Base-by-base conservation (phyloP, 2,329 filamentous ascomycete genomes). In the Aspergillus tubingensis region DNA sequence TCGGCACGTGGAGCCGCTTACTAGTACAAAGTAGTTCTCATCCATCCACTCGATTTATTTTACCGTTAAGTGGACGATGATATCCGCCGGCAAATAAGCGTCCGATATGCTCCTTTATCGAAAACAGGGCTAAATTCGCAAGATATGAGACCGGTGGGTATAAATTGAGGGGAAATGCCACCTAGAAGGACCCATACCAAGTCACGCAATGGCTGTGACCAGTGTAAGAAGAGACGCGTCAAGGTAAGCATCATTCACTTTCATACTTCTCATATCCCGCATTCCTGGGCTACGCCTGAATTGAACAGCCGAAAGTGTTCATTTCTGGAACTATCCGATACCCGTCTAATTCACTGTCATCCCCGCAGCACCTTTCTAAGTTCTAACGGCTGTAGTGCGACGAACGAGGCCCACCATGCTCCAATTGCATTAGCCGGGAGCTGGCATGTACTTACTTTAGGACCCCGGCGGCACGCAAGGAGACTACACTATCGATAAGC, bases 141-240 rank as follows among this genome's bases (percentile, higher is more conserved):
- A 23, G 13, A 8, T 2, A 44, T 44, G 21, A 43, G 10, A 23
- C 5, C 4, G 11, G 11, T 44, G 19, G 41, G 41, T 17, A 10
- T 5, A 6, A 32, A 3, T 32, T 19, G 47, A 58, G 21, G 53
- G 23, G 63, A 62, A 48, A 78, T 77, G 73, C 67, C 75, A 59
- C 74, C 75, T 54, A 70, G 77, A 54, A 73, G 75, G 62, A 67
- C 76, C 25, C 77, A 79, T 68, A 77, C 72, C 21, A 79, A 79
- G 66, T 79, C 77, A 15, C 76, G 77, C 47, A 72, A 75, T 67
- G 77, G 77, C 30, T 79, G 77, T 54, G 71, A 72, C 32, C 74
- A 75, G 60, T 79, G 77, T 64, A 79, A 79, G 65, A 71, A 70
- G 54, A 65, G 77, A 57, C 72, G 77, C 27, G 77, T 79, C 54